Percentiles rank a stretch among this genome's conserved stretches.
Evolutionary conservation across 108 stramenopile genomes (phyloP).

Genomic region (Cyclotella cryptica): DNA sequence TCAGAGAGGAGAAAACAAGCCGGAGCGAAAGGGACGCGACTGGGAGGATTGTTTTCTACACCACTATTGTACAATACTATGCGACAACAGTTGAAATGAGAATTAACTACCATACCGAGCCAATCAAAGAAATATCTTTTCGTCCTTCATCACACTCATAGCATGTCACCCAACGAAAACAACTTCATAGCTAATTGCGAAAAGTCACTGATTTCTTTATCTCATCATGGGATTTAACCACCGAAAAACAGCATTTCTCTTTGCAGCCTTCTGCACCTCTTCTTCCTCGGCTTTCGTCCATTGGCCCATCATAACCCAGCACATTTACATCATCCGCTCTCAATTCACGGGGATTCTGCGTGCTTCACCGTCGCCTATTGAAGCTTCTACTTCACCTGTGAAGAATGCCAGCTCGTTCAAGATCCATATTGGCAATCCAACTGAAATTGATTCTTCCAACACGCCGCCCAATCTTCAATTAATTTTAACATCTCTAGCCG

Average conservation of each 20-base stretch:
- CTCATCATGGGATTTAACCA: not conserved
- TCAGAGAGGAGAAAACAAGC: too few relatives aligned
- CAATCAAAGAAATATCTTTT: too few relatives aligned
- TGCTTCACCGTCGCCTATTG: slow-evolving; percentile 14
- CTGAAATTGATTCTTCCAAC: slow-evolving; percentile 69
- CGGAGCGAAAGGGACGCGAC: too few relatives aligned
- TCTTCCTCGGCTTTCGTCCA: slow-evolving; percentile 16
- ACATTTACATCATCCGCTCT: slow-evolving; percentile 23
- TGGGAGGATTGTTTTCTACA: too few relatives aligned
- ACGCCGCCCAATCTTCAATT: slow-evolving; percentile 69
- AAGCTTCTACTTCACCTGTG: not conserved
- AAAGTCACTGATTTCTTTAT: not conserved
- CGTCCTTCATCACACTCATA: too few relatives aligned
- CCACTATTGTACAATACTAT: too few relatives aligned
- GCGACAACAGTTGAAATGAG: too few relatives aligned
- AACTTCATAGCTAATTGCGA: too few relatives aligned
- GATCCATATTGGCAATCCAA: not conserved
- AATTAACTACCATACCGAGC: too few relatives aligned
- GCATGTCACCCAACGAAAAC: too few relatives aligned
- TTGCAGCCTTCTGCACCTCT: not conserved
- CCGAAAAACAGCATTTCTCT: not conserved
- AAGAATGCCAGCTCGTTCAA: slow-evolving; percentile 5
- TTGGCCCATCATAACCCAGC: slow-evolving; percentile 15
- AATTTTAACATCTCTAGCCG: slow-evolving; percentile 46
- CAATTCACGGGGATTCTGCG: slow-evolving; percentile 19